Percentiles rank a stretch among this genome's conserved stretches.
Conservation (phyloP, 495 filamentous ascomycete genomes). For the Hypoxylon lienhwacheense region DNA sequence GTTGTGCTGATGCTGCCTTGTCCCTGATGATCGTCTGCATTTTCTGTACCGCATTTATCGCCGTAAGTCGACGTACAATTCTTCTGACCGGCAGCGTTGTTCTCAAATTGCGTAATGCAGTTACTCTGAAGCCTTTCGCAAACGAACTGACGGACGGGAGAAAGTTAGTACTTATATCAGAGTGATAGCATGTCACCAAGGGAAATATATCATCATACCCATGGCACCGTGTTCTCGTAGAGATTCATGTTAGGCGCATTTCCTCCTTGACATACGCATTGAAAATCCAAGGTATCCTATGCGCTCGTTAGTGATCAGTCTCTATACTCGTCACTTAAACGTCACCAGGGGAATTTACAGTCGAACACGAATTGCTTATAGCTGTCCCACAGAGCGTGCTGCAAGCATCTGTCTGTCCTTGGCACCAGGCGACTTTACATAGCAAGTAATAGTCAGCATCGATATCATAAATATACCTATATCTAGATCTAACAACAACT, state of each 20-base stretch:
- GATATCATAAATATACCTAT: neutral
- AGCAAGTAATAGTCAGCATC: conserved; percentile 10
- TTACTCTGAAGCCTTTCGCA: conserved; percentile 40
- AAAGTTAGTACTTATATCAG: conserved; percentile 6
- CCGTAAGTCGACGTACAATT: conserved; percentile 37
- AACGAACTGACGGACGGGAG: conserved; percentile 33
- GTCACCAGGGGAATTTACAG: conserved; percentile 29
- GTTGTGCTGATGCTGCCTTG: conserved; percentile 28
- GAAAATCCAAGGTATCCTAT: conserved; percentile 38
- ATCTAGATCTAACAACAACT: conserved; percentile 4
- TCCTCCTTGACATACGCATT: conserved; percentile 40
- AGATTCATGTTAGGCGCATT: conserved; percentile 41
- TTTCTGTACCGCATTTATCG: conserved; percentile 42
- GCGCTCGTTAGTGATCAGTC: conserved; percentile 14
- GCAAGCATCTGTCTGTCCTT: conserved; percentile 40
- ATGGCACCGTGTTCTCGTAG: conserved; percentile 42
- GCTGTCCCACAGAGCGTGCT: conserved; percentile 38
- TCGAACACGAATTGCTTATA: conserved; percentile 36
- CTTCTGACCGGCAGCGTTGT: conserved; percentile 41
- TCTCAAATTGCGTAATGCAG: conserved; percentile 38
- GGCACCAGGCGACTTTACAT: conserved; percentile 43
- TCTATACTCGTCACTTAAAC: neutral
- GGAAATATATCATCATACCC: conserved; percentile 25
- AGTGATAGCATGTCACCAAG: neutral
- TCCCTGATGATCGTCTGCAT: conserved; percentile 40